phyloP scores from a whole-genome alignment of 1,139 yeast species.

The Candida tetrigidarum region DNA sequence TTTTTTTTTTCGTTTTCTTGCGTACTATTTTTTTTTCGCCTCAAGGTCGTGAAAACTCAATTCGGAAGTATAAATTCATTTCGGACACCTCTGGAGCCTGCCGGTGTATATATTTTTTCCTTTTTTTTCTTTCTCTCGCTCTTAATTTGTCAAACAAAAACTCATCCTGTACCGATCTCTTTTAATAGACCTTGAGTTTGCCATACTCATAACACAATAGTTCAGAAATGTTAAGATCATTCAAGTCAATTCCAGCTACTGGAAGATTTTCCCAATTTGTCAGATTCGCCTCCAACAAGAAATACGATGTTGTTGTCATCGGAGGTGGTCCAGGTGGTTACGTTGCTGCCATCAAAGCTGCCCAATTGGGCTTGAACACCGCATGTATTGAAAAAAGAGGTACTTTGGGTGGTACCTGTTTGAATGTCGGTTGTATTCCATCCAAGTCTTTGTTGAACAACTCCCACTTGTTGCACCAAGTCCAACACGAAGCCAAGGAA shows the following conservation, averaged over 20 bases:
- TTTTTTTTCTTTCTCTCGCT: background rate
- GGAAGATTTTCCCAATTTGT: constrained; percentile 29
- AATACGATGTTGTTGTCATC: constrained; percentile 91
- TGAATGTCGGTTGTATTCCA: constrained; percentile 98
- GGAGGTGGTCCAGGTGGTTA: constrained; percentile 99
- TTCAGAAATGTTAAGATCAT: constrained; percentile 20
- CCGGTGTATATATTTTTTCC: background rate
- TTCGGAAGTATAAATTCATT: constrained; percentile 3
- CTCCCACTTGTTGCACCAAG: constrained; percentile 90
- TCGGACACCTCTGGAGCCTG: constrained; percentile 4
- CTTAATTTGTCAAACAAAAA: constrained; percentile 5
- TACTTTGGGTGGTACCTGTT: constrained; percentile 95
- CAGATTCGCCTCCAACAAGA: constrained; percentile 49
- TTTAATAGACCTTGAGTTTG: constrained; percentile 1
- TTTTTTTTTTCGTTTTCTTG: background rate
- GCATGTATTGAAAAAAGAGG: constrained; percentile 99
- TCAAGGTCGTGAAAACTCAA: constrained; percentile 1
- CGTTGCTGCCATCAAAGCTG: constrained; percentile 98
- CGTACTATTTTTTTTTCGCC: too few species aligned
- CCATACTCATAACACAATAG: background rate
- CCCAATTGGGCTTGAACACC: constrained; percentile 91
- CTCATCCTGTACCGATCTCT: constrained; percentile 1
- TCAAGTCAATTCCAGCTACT: constrained; percentile 11
- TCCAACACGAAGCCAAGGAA: constrained; percentile 78
- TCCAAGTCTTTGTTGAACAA: constrained; percentile 95